Percentiles rank a stretch among this genome's conserved stretches.
Evolutionary conservation across 2,329 filamentous ascomycete genomes (phyloP).

Genomic region (Chrysosporium queenslandicum): DNA sequence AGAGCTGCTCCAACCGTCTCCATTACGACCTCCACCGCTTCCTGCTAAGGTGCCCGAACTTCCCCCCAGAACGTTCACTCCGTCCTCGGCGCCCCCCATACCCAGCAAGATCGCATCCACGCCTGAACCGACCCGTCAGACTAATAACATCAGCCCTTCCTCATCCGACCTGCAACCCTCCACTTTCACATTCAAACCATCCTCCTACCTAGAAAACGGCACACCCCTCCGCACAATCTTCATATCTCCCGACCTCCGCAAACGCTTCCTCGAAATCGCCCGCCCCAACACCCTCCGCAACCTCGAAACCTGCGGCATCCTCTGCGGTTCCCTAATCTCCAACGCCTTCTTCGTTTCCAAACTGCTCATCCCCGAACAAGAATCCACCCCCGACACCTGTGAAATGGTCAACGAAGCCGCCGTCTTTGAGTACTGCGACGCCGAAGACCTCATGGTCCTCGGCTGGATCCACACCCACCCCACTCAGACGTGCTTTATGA

Average conservation of each 20-base stretch:
- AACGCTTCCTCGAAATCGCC: constrained; percentile 64
- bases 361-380: constrained; percentile 84
- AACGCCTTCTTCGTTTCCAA: constrained; percentile 88
- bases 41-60: constrained; percentile 33
- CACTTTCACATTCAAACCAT: constrained; percentile 70
- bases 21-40: constrained; percentile 26
- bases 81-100: constrained; percentile 13
- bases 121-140: constrained; percentile 21
- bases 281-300: constrained; percentile 66
- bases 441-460: constrained; percentile 70
- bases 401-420: constrained; percentile 80
- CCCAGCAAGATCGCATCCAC: constrained; percentile 17
- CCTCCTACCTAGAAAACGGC: constrained; percentile 82
- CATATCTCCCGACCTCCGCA: constrained; percentile 64
- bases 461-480: constrained; percentile 99
- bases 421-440: constrained; percentile 81
- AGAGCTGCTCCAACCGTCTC: constrained; percentile 17
- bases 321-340: constrained; percentile 81
- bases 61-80: constrained; percentile 17
- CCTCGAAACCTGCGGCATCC: constrained; percentile 88
- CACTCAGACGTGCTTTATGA: constrained; percentile 96
- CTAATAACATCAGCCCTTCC: background rate
- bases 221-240: constrained; percentile 79
- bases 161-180: constrained; percentile 28
- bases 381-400: constrained; percentile 82